These are phyloP conservation scores for Serendipita sp. DNA, from an alignment of 768 basidiomycete species.

Conservation along the genomic window DNA sequence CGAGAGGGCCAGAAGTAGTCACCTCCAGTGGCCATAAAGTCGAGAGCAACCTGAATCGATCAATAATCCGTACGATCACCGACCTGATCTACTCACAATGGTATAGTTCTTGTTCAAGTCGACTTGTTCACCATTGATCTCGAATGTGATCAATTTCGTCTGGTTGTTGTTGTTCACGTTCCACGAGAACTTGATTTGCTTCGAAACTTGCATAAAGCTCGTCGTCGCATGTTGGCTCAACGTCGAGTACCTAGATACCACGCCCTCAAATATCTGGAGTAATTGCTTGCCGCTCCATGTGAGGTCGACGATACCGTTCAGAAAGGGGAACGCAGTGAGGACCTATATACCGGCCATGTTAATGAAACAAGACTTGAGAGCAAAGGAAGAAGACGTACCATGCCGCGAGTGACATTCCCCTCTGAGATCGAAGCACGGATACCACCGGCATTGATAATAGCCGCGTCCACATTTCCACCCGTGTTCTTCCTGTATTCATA, in stretches of 20 bases:
- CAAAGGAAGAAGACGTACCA: conserved; percentile 10
- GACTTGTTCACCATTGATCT: conserved; percentile 10
- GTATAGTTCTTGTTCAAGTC: conserved; percentile 14
- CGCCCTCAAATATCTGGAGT: conserved; percentile 29
- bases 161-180: conserved; percentile 13
- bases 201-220: conserved; percentile 28
- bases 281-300: conserved; percentile 25
- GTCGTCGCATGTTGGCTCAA: conserved; percentile 20
- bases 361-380: neutral
- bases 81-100: conserved; percentile 6
- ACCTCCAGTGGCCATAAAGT: conserved; percentile 16
- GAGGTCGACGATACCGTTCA: conserved; percentile 26
- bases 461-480: conserved; percentile 18
- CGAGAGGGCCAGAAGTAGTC: conserved; percentile 10
- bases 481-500: conserved; percentile 20
- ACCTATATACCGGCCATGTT: conserved; percentile 8
- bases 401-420: conserved; percentile 26
- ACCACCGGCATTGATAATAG: conserved; percentile 28
- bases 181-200: conserved; percentile 17
- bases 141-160: conserved; percentile 14
- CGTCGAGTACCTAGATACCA: conserved; percentile 19
- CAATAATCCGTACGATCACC: neutral
- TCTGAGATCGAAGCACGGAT: conserved; percentile 26
- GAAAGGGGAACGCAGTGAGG: conserved; percentile 29
- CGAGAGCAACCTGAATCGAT: conserved; percentile 9